Percentiles rank a stretch among this genome's conserved stretches.
Evolutionary conservation across 805 yeast genomes (phyloP).

Genomic region (Suhomyces sp.): DNA sequence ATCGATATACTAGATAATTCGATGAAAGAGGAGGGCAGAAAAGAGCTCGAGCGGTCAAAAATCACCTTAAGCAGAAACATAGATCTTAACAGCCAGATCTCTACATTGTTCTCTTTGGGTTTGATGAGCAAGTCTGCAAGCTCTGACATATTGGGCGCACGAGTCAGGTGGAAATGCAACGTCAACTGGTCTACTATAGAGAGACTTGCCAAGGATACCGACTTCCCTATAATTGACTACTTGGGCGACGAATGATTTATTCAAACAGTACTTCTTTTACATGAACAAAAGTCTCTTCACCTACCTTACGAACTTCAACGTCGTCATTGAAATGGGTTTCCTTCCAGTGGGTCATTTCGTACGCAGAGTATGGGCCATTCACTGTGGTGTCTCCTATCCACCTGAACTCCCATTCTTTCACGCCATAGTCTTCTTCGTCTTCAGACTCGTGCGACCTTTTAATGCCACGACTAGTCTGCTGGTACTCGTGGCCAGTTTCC

Average conservation of each 20-base stretch:
- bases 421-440: constrained; percentile 21
- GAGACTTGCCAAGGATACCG: constrained; percentile 58
- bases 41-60: constrained; percentile 31
- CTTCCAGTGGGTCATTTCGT: constrained; percentile 58
- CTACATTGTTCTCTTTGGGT: constrained; percentile 57
- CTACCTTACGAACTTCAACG: constrained; percentile 40
- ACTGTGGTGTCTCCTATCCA: constrained; percentile 44
- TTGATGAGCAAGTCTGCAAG: constrained; percentile 42
- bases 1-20: constrained; percentile 25
- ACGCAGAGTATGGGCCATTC: constrained; percentile 48
- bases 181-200: constrained; percentile 64
- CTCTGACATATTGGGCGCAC: constrained; percentile 59
- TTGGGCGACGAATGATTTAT: constrained; percentile 20
- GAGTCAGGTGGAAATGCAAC: constrained; percentile 76
- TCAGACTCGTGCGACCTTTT: constrained; percentile 21
- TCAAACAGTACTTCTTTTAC: constrained; percentile 22
- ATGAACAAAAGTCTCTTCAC: constrained; percentile 21
- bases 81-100: constrained; percentile 54
- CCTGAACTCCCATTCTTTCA: constrained; percentile 46
- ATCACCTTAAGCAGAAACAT: constrained; percentile 41
- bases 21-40: constrained; percentile 34
- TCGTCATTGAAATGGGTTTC: constrained; percentile 45
- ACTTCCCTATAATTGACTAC: constrained; percentile 65
- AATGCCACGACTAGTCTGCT: constrained; percentile 11
- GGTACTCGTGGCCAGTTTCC: constrained; percentile 40